Evolutionary conservation across 352 stramenopile species (phyloP), one percentile per base, ranked within the genome.

Genomic region (Plasmopara muralis): DNA sequence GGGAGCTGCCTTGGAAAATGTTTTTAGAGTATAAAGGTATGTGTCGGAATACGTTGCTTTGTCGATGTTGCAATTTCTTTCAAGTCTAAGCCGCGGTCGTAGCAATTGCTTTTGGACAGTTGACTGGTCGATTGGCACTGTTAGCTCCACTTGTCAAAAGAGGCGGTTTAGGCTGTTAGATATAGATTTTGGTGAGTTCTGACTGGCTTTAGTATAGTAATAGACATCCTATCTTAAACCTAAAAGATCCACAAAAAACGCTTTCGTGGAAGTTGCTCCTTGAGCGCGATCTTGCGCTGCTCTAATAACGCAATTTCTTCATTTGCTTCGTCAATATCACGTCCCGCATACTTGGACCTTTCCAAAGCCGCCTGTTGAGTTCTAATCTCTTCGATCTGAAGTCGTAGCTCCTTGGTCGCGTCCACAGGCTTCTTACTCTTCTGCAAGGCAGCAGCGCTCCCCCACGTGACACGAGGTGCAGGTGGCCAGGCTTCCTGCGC

Each of bases 211-310:
- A 25, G 20, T 25, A 25, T 3, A n/a, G n/a, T n/a, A 34, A 9
- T 34, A 9, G 9, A 34, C 5, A 34, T 34, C 10, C 31, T 35
- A 9, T 34, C 30, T 35, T 35, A 8, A 14, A 28, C 55, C 60
- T 82, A 93, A 63, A 93, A 89, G 52, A 93, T 87, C 61, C 69
- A 85, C 37, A 89, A 50, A 48, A 89, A 89, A 46, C 77, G 75
- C 60, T 87, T 89, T 54, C 75, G 82, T 37, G 82, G 82, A 47
- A 93, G 61, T 47, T 74, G 64, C 35, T 72, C 61, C 71, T 87
- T 83, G 25, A 93, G 57, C 40, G 72, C 72, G n/a, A 49, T 55
- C 58, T 93, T 93, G 14, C 66, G 79, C 38, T 62, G 59, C 54
- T 93, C 79, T n/a, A 90, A 58, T 33, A 46, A 58, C 8, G 53